Base-by-base conservation (phyloP, 805 yeast species). In the Zygotorulaspora danielsina region DNA sequence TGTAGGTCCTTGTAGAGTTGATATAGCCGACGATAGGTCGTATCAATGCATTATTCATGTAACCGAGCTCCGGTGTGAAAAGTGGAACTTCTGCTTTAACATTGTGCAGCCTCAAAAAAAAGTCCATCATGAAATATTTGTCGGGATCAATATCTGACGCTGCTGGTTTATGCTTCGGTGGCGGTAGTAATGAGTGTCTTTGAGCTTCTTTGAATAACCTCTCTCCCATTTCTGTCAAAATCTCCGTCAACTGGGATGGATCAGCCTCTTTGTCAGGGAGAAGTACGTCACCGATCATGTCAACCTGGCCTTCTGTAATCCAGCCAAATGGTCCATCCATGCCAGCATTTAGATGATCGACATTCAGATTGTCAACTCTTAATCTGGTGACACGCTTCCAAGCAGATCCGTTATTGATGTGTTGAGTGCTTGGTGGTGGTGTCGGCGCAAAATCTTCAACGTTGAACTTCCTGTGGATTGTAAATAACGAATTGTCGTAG, bases 21-120 rank as follows among this genome's bases (percentile, higher is more conserved):
- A 93, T 90, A 61, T 90, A 93, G 1, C 89, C 97, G 17, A 93
- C 96, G 57, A 93, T 89, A 0, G 98, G 98, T 46, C 96, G 70
- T 38, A 93, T 83, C 41, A 93, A 68, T 1, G 98, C 97, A 59
- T 83, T 84, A 63, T 93, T 93, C 48, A 88, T 78, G 53, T 90
- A 89, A n/a, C 90, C 83, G 40, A 93, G 67, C 46, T 89, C 96
- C n/a, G 80, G 75, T 0, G 93, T 74, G 57, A 87, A 84, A 49
- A 90, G 70, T 1, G 98, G 98, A 0, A 94, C 86, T 17, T 77
- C 74, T 0, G 98, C 97, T 38, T 88, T 74, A 7, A 89, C 94
- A 55, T 90, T 84, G 54, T 84, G 85, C 48, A 93, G 72, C 46
- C 81, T 79, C 32, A 93, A 70, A 18, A 85, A 79, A 40, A 88